Base-by-base conservation (phyloP, 1,139 yeast species). In the Suhomyces wounanorum region DNA sequence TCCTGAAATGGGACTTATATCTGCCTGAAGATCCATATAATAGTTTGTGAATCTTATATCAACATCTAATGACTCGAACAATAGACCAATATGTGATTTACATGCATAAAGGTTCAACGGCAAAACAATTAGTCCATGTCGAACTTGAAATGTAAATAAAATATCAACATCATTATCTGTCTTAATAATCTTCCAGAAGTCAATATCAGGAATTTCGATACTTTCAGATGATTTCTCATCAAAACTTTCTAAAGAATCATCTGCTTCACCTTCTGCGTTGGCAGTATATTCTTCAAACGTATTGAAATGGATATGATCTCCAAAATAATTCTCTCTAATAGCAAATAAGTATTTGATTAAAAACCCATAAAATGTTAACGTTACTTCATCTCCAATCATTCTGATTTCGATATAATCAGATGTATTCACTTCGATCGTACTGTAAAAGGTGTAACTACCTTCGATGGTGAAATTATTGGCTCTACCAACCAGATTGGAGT, bases 311-410 rank as follows among this genome's bases (percentile, higher is more conserved):
- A 82, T 78, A 55, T 80, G 77, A 48, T 89, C 96, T 4, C 98
- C 99, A 67, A 94, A 88, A 64, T 92, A 92, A 62, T 94, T 94
- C 62, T 89, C 97, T 44, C 88, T 79, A 46, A 94, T 75, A n/a
- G 83, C 79, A 73, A 91, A 82, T 39, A 92, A 71, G 63, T 89
- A 90, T 56, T 87, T 82, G 9, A 90, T 75, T 9, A 90, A 77
- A 64, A 84, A 87, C 0, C 99, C 99, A 63, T 88, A 89, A 49
- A 87, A 81, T 49, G 86, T 79, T 40, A 94, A 64, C 0, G 89
- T 83, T 0, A 91, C 82, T 48, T 83, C 79, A 25, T 82, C 84
- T 26, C 95, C 89, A 1, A 74, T 65, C 56, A 89, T 80, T 38
- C 84, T 79, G 18, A 94, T 75, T 1, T 82, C 75, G n/a, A 89